Percentiles rank a stretch among this genome's conserved stretches.
These are phyloP conservation scores for Aspergillus coremiiformis DNA, from an alignment of 495 filamentous ascomycete species.

Conservation along the genomic window DNA sequence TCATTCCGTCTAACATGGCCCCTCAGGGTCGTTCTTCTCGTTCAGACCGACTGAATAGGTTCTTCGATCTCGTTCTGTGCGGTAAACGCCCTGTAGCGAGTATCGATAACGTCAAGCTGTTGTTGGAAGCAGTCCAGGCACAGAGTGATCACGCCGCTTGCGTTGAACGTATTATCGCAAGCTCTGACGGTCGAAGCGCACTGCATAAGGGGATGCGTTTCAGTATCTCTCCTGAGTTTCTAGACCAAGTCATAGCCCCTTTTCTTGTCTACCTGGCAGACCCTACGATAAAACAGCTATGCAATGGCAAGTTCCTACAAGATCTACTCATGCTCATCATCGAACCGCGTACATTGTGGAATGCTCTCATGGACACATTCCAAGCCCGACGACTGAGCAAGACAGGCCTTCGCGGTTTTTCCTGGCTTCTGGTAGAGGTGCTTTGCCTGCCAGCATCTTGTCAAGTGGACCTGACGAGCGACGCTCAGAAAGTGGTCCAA, in stretches of 20 bases:
- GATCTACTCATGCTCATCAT: constrained; percentile 46
- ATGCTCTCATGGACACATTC: constrained; percentile 43
- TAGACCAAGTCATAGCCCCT: constrained; percentile 32
- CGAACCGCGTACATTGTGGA: constrained; percentile 57
- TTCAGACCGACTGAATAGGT: too few species aligned
- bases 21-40: too few species aligned
- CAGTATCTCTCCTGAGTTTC: constrained; percentile 42
- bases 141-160: constrained; percentile 43
- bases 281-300: constrained; percentile 42
- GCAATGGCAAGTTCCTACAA: constrained; percentile 47
- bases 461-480: constrained; percentile 14
- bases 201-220: constrained; percentile 44
- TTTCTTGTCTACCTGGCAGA: constrained; percentile 25
- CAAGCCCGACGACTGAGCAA: constrained; percentile 27
- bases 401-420: constrained; percentile 39
- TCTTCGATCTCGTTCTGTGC: too few species aligned
- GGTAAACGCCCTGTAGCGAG: too few species aligned
- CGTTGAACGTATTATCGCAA: constrained; percentile 49
- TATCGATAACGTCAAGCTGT: constrained; percentile 40
- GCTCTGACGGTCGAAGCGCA: constrained; percentile 36
- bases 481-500: constrained; percentile 24
- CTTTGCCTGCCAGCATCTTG: constrained; percentile 34
- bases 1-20: too few species aligned
- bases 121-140: constrained; percentile 52
- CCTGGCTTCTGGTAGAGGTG: constrained; percentile 54